These are phyloP conservation scores for Podospora appendiculata DNA, from an alignment of 495 filamentous ascomycete genomes.

Conservation along the genomic window DNA sequence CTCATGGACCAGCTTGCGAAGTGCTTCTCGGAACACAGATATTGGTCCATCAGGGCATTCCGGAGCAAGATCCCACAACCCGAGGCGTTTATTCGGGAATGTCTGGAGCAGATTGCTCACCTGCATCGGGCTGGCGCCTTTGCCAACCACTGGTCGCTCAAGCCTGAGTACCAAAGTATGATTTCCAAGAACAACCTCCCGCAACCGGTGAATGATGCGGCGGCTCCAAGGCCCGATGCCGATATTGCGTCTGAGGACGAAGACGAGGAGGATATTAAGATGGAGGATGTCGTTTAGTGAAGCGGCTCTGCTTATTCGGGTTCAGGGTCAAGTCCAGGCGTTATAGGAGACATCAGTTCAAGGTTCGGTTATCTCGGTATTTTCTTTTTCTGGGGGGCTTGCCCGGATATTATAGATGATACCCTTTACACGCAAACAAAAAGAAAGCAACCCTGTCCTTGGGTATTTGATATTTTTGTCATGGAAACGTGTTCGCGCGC, in stretches of 20 bases:
- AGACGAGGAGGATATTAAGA: constrained; percentile 61
- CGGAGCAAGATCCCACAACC: constrained; percentile 69
- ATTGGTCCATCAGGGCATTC: constrained; percentile 83
- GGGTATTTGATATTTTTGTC: neutral
- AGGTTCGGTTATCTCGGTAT: neutral
- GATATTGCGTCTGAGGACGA: constrained; percentile 51
- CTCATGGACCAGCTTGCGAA: constrained; percentile 75
- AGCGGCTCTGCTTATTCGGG: neutral
- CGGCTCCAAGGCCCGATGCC: constrained; percentile 23
- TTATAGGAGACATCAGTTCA: neutral
- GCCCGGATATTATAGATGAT: constrained; percentile 10
- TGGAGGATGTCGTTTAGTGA: constrained; percentile 58
- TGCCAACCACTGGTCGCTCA: constrained; percentile 76
- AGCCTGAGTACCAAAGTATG: constrained; percentile 58
- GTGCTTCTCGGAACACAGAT: constrained; percentile 74
- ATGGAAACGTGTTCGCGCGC: too few species aligned
- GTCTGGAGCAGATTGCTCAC: constrained; percentile 71
- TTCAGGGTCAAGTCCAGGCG: constrained; percentile 1
- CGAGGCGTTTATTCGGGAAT: constrained; percentile 83
- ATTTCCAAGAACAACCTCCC: constrained; percentile 40
- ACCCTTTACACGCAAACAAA: constrained; percentile 11
- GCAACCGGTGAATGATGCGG: constrained; percentile 40
- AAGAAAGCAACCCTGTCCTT: neutral
- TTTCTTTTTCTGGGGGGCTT: neutral
- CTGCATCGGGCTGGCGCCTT: constrained; percentile 74